phyloP scores from a whole-genome alignment of 495 filamentous ascomycete genomes.

The Achaetomiella virescens region DNA sequence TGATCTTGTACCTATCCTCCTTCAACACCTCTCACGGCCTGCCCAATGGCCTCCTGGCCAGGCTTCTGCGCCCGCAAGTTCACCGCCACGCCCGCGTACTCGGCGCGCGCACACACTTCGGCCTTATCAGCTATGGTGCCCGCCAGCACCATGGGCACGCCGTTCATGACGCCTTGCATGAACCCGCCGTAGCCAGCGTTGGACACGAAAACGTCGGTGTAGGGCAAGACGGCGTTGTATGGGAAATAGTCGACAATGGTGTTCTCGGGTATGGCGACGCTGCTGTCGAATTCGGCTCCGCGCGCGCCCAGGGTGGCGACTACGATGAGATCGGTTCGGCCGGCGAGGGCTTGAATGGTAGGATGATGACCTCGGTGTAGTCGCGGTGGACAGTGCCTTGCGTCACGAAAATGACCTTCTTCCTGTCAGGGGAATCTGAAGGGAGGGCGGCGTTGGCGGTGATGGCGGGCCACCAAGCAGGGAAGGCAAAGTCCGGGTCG shows the following conservation, averaged over 20 bases:
- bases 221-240: conserved; percentile 32
- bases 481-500: conserved; percentile 2
- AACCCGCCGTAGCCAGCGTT: conserved; percentile 38
- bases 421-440: conserved; percentile 10
- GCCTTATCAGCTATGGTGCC: conserved; percentile 36
- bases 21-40: conserved; percentile 26
- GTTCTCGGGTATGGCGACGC: conserved; percentile 20
- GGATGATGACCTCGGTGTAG: conserved; percentile 29
- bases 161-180: conserved; percentile 35
- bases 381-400: conserved; percentile 34
- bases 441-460: conserved; percentile 14
- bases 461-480: conserved; percentile 28
- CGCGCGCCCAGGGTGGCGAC: conserved; percentile 31
- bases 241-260: conserved; percentile 31
- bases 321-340: conserved; percentile 23
- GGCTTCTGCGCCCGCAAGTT: conserved; percentile 24
- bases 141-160: conserved; percentile 35
- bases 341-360: conserved; percentile 24
- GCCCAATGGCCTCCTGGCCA: conserved; percentile 18
- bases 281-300: conserved; percentile 1
- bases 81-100: conserved; percentile 31
- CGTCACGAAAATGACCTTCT: conserved; percentile 33
- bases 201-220: conserved; percentile 33
- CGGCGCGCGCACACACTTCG: conserved; percentile 29
- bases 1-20: conserved; percentile 9